A percentile compares a stretch with the other conserved stretches of the same genome.
Conservation (phyloP, 1,139 yeast species). For the Suhomyces ambrosiae region DNA sequence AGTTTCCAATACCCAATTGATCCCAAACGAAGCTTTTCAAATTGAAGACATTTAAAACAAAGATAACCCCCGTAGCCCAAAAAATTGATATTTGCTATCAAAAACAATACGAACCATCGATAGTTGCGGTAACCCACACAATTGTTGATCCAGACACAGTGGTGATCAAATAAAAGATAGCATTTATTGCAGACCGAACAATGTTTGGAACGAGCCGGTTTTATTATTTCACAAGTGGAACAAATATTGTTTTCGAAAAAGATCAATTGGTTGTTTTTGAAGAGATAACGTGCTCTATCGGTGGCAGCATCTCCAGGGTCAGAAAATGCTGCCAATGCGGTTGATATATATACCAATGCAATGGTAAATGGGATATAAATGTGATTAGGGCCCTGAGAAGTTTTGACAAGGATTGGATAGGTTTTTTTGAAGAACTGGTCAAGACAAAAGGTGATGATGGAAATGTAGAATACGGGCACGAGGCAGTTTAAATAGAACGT, state of each 20-base stretch:
- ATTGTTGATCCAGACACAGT: conserved; percentile 93
- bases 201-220: conserved; percentile 90
- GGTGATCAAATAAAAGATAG: conserved; percentile 77
- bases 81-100: conserved; percentile 56
- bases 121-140: conserved; percentile 83
- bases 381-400: conserved; percentile 12
- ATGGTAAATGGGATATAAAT: conserved; percentile 34
- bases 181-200: conserved; percentile 76
- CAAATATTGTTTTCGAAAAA: conserved; percentile 49
- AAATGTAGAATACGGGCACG: conserved; percentile 53
- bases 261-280: conserved; percentile 57
- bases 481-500: conserved; percentile 33
- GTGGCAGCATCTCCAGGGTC: conserved; percentile 55
- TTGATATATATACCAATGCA: conserved; percentile 35
- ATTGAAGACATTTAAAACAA: conserved; percentile 26
- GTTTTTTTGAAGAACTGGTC: conserved; percentile 47
- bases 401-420: conserved; percentile 27
- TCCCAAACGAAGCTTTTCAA: conserved; percentile 17
- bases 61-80: conserved; percentile 63
- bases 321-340: conserved; percentile 45
- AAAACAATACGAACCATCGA: conserved; percentile 65
- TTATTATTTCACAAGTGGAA: conserved; percentile 63
- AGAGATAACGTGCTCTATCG: conserved; percentile 14
- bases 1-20: conserved; percentile 27
- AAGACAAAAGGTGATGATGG: conserved; percentile 49